Evolutionary conservation across 805 yeast species (phyloP), one percentile per base, ranked within the genome.

Genomic region (Saccharomycopsis capsularis): DNA sequence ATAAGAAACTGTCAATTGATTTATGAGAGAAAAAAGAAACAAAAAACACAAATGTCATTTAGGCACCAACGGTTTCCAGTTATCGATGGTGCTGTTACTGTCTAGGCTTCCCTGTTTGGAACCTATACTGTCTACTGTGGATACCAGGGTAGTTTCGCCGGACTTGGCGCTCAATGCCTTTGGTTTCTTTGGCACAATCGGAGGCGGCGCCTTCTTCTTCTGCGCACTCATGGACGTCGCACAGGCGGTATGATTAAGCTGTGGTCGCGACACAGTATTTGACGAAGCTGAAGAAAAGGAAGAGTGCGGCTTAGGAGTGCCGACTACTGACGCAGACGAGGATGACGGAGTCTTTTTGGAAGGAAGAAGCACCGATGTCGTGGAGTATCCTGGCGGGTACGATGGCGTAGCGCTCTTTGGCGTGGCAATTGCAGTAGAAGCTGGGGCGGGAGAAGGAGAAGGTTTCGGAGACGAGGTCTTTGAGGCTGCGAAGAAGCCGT

Each of bases 161-260:
- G 44, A 29, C 16, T 36, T n/a, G 21, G 29, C 35, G 18, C 35
- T 32, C 22, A 49, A 41, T 9, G 65, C 38, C 11, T 60, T 32
- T 15, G 73, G 72, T 46, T 69, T 69, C 9, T 59, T 55, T 4
- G 73, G 72, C 11, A 68, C 61, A 53, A 66, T 42, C n/a, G 73
- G 73, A 38, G 61, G 63, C 4, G 56, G 45, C n/a, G 48, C 39
- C 16, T 50, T 50, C 7, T 30, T 34, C 13, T 11, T n/a, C 32
- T 13, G 11, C 4, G 50, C 40, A 15, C 22, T 25, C 3, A 22
- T 6, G 24, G 52, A 11, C 40, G 44, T 15, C 18, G 36, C 41
- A 11, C 18, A 18, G 13, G 21, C 34, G 3, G 18, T 36, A 16
- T 7, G 7, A 11, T 15, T 21, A 22, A 25, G 11, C 11, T 32